Base-by-base conservation (phyloP, 768 basidiomycete species). In the Podaxis sp. region DNA sequence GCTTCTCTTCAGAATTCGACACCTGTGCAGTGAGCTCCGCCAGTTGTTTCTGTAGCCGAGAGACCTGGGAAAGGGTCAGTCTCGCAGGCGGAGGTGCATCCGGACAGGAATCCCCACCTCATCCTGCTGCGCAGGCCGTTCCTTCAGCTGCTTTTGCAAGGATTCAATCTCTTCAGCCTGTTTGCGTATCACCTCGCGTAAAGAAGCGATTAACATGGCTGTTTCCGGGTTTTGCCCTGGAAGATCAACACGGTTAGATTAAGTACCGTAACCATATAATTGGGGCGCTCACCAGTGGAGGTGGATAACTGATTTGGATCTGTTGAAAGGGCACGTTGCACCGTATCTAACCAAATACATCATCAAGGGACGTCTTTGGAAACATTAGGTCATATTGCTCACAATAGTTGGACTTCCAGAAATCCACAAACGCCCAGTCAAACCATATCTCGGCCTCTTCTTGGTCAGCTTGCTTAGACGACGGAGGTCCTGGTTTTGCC, bases 381-480 rank as follows among this genome's bases (percentile, higher is more conserved):
- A 52, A 60, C 4, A 5, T 48, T 53, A 20, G 28, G 24, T 7
- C 13, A 5, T 56, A 65, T 10, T 63, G 51, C 91, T 72, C 68
- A 96, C 96, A 93, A 71, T 95, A 97, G 71, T 96, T 96, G 51
- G 93, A 95, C 78, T 99, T 99, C 91, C 94, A 96, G 74, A 98
- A 99, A 74, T 99, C 97, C 5, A 97, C 87, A 75, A 99, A 99
- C 0, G 89, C 85, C 94, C 96, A 99, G 73, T 99, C 96, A 71
- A 99, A 92, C 97, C 97, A 99, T 41, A 97, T 82, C 75, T 95
- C 94, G 28, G 87, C 91, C 69, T 92, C 90, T 65, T 86, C 86
- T 56, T 79, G 77, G 38, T 67, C 68, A 54, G 79, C 77, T 10
- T 72, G 66, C 65, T 80, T 82, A 15, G 76, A 66, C 3, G 64